These are phyloP conservation scores for Lactarius evosmus DNA, from an alignment of 768 basidiomycete species.

Conservation along the genomic window DNA sequence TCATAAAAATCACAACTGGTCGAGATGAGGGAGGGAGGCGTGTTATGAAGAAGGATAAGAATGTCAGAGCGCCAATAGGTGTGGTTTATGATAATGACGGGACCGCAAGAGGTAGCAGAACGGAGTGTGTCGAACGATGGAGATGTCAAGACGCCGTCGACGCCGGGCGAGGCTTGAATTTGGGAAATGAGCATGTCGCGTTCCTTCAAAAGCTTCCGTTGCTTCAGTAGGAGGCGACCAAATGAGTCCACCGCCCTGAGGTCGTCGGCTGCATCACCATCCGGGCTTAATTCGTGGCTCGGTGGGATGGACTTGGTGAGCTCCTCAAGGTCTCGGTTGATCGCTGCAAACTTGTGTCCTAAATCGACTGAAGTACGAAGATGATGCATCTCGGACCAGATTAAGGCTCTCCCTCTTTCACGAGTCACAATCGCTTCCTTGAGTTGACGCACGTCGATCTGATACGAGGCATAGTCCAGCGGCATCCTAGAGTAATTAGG, in stretches of 20 bases:
- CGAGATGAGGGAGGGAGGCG: background rate
- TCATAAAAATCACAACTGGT: background rate
- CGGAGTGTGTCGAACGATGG: background rate
- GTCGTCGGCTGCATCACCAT: background rate
- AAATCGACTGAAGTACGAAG: background rate
- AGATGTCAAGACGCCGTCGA: background rate
- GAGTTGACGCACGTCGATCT: background rate
- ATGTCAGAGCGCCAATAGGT: background rate
- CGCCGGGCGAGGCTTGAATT: background rate
- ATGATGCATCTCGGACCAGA: background rate
- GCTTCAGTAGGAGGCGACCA: background rate
- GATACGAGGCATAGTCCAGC: background rate
- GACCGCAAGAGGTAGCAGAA: background rate
- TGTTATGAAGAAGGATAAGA: background rate
- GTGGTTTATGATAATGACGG: background rate
- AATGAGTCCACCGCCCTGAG: background rate
- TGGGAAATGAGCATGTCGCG: background rate
- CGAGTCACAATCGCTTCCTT: background rate
- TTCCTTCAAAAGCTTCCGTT: background rate
- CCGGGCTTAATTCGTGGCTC: background rate
- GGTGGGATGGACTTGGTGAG: background rate
- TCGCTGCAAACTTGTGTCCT: background rate
- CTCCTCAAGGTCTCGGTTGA: background rate
- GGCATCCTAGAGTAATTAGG: background rate
- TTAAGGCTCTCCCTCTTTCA: background rate